Conservation (phyloP, 2,329 filamentous ascomycete species). For the Neonectria ditissima region DNA sequence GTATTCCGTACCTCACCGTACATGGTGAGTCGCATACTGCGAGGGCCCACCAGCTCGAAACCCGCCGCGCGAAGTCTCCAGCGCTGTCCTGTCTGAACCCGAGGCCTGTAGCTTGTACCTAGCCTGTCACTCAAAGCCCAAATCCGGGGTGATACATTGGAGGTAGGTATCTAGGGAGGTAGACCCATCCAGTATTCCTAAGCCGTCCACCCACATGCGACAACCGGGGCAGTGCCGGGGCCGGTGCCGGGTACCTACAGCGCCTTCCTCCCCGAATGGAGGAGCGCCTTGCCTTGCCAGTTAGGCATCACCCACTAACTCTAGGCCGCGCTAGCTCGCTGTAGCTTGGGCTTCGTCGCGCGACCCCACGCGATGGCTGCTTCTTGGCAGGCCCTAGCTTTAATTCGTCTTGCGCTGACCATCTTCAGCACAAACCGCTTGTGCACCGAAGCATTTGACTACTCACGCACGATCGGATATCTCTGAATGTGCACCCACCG, state of each 20-base stretch:
- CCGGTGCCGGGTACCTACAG: constrained; percentile 41
- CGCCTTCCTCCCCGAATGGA: constrained; percentile 14
- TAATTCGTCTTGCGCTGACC: constrained; percentile 19
- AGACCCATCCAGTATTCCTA: not conserved
- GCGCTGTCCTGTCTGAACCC: constrained; percentile 6
- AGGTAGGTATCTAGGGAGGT: not conserved
- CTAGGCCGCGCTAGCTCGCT: constrained; percentile 28
- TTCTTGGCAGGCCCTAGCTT: constrained; percentile 23
- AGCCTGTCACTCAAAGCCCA: constrained; percentile 33
- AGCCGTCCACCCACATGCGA: constrained; percentile 40
- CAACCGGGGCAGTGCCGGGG: constrained; percentile 34
- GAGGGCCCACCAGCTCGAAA: constrained; percentile 30
- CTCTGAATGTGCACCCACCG: not conserved
- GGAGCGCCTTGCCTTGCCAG: not conserved
- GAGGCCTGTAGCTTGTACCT: not conserved
- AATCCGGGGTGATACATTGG: constrained; percentile 42
- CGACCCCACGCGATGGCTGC: constrained; percentile 34
- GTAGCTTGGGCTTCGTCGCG: constrained; percentile 31
- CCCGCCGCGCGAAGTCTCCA: constrained; percentile 20
- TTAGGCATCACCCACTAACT: constrained; percentile 31
- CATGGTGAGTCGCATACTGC: not conserved
- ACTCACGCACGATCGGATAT: not conserved
- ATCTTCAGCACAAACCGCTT: constrained; percentile 12
- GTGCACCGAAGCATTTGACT: not conserved
- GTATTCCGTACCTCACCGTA: too few species aligned